Evolutionary conservation across 768 basidiomycete species (phyloP), one percentile per base, ranked within the genome.

Genomic region (Pseudohyphozyma bogoriensis): DNA sequence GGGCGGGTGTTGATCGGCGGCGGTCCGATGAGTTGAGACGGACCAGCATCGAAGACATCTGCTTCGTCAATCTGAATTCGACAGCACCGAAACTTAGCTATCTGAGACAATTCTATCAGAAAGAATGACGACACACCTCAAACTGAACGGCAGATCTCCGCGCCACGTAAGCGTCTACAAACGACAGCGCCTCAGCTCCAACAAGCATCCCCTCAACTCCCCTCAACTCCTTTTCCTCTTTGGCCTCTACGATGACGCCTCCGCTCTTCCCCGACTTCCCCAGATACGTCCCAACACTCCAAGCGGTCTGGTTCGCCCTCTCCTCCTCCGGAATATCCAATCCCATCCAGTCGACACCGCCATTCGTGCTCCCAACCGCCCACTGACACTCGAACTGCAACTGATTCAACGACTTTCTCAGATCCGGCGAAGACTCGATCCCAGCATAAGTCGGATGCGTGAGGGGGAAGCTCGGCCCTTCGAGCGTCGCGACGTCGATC

Each of bases 401-500:
- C 54, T 78, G 72, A 68, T 79, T 78, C 62, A 89, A 82, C 26
- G 81, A 77, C 64, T 78, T 77, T 60, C 89, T 77, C 50, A 91
- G 76, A 76, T 91, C 89, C 65, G 75, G 71, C 46, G 67, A 63
- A 32, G 74, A 69, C 36, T 73, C 40, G 32, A 60, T 66, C 53
- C 72, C 28, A 70, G 66, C 72, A 72, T 57, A 64, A 69, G 66
- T 72, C 72, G 50, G 72, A 66, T 26, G 74, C 70, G 69, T 72
- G 72, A 62, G 74, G 62, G 55, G 74, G 71, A 55, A 68, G 68
- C 66, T 78, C 77, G 53, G 75, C 62, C 44, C 73, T n/a, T 62
- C 73, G 36, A 51, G 32, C 55, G 53, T 66, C 2, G 56, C 18
- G 1, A 51, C 49, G 18, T 55, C 28, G n/a, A 62, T 51, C 4